A percentile compares a stretch with the other conserved stretches of the same genome.
phyloP scores from a whole-genome alignment of 495 filamentous ascomycete genomes.

The Parathielavia hyrcaniae region DNA sequence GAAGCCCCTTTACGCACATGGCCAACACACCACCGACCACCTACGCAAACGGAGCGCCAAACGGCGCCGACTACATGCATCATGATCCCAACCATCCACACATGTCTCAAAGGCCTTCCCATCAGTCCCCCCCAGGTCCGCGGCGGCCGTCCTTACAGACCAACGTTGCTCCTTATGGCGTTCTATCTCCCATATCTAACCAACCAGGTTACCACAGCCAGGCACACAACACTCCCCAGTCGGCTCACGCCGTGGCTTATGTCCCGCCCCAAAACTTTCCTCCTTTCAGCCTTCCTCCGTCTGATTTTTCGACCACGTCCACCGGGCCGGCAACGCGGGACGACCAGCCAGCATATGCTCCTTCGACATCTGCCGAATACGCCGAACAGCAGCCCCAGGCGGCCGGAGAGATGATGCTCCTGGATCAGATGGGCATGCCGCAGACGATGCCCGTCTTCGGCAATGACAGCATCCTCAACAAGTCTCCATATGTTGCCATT shows the following conservation, averaged over 20 bases:
- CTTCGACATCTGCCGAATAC: slow-evolving; percentile 40
- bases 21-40: slow-evolving; percentile 43
- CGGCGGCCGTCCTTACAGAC: slow-evolving; percentile 44
- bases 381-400: slow-evolving; percentile 43
- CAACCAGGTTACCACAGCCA: slow-evolving; percentile 46
- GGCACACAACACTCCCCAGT: slow-evolving; percentile 40
- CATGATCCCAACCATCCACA: slow-evolving; percentile 39
- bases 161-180: slow-evolving; percentile 42
- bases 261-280: slow-evolving; percentile 49
- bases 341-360: slow-evolving; percentile 33
- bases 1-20: slow-evolving; percentile 46
- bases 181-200: slow-evolving; percentile 45
- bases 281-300: slow-evolving; percentile 51
- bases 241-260: slow-evolving; percentile 37
- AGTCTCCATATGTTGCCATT: slow-evolving; percentile 78
- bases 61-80: slow-evolving; percentile 42
- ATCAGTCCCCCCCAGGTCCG: slow-evolving; percentile 39
- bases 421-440: slow-evolving; percentile 61
- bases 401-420: slow-evolving; percentile 47
- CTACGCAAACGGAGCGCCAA: slow-evolving; percentile 36
- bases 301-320: slow-evolving; percentile 42
- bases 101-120: slow-evolving; percentile 34
- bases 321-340: slow-evolving; percentile 26
- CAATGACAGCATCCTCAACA: slow-evolving; percentile 64
- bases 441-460: slow-evolving; percentile 81